Evolutionary conservation across 106 monocot species (phyloP), one percentile per base, ranked within the genome.

Genomic region (Dioscorea dumetorum): DNA sequence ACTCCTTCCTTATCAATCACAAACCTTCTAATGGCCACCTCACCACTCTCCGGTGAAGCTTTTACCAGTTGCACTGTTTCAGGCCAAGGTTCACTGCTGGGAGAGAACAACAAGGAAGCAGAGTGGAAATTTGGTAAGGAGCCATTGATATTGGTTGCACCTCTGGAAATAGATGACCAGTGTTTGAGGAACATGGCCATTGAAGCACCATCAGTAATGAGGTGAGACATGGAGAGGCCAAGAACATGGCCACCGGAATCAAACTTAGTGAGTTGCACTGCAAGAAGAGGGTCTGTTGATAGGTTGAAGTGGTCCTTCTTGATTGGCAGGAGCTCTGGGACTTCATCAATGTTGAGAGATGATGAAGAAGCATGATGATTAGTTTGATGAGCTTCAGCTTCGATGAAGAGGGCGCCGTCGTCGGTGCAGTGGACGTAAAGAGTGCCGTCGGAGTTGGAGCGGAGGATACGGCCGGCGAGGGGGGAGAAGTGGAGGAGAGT

Each of bases 201-300:
- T 41, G 81, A 76, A 8, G 68, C 68, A 13, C 76, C 82, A 54
- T 82, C 78, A 11, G 82, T 70, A 33, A 74, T 58, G 24, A 77
- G 23, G 56, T 78, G 82, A 20, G 66, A 77, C 13, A 82, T 64
- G 68, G 68, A 82, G 20, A 77, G 5, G 58, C 64, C 77, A 0
- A 77, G 12, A 5, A 60, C 77, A n/a, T 60, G 63, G 18, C 73
- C 77, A 15, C 60, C 66, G 16, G 51, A 23, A 5, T 21, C 18
- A 63, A 82, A 82, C 7, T 12, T 48, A 12, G 28, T 82, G 17
- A 82, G 48, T 24, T 81, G 73, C 24, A 73, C 48, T n/a, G 68
- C 72, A 4, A 79, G 22, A 32, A 79, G 67, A 21, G 68, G 28
- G 28, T 28, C 73, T 4, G 63, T 73, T 1, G 9, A 28, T 28